These are phyloP conservation scores for Geum urbanum DNA, from an alignment of 306 rosid species.

Conservation along the genomic window DNA sequence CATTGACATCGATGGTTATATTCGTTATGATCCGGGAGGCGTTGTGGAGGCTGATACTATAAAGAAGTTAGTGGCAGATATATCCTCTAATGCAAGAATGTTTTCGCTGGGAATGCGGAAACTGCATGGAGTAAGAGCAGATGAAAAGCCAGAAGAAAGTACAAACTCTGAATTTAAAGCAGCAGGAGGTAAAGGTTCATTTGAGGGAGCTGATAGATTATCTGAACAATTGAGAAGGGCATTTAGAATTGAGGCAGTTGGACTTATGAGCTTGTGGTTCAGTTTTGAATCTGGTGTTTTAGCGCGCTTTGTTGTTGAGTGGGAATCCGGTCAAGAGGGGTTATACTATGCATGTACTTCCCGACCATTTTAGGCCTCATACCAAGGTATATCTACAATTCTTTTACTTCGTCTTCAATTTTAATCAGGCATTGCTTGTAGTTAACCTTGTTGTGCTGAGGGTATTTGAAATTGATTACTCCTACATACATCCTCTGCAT, in stretches of 20 bases:
- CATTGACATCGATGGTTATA: too few relatives aligned
- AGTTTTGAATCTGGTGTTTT: conserved; percentile 89
- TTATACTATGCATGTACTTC: conserved; percentile 97
- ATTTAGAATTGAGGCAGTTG: conserved; percentile 97
- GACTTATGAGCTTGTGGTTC: conserved; percentile 96
- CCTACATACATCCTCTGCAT: too few relatives aligned
- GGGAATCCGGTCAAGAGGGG: conserved; percentile 99
- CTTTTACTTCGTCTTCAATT: not conserved
- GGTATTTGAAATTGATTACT: too few relatives aligned
- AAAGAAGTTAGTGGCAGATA: conserved; percentile 88
- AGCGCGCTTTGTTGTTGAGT: conserved; percentile 98
- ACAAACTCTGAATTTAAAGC: conserved; percentile 55
- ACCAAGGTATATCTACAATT: conserved; percentile 64
- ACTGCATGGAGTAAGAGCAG: conserved; percentile 77
- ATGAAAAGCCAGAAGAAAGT: conserved; percentile 78
- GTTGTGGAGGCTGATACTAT: conserved; percentile 90
- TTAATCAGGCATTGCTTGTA: conserved; percentile 7
- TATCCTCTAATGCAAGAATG: conserved; percentile 88
- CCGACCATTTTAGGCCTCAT: conserved; percentile 99
- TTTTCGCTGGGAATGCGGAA: conserved; percentile 94
- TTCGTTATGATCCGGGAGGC: conserved; percentile 93
- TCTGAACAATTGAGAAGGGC: conserved; percentile 90
- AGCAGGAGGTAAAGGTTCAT: conserved; percentile 46
- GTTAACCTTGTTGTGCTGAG: too few relatives aligned
- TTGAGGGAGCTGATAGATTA: conserved; percentile 68